These are phyloP conservation scores for Malus hybrid DNA, from an alignment of 331 rosid species.

Conservation along the genomic window DNA sequence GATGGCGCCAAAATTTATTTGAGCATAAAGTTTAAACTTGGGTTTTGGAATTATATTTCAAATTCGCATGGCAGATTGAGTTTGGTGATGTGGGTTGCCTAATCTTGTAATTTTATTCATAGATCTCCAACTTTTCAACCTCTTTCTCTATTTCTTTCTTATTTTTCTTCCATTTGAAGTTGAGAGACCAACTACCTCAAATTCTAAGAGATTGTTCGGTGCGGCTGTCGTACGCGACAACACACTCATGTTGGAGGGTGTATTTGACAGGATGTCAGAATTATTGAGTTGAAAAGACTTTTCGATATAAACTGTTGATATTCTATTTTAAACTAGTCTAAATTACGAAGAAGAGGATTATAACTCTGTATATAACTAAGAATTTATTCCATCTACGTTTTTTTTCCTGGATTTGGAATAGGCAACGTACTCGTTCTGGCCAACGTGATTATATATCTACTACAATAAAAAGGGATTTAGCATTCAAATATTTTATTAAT, in stretches of 20 bases:
- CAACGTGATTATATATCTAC: too few species aligned
- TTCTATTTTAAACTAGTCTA: background rate
- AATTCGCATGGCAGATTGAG: background rate
- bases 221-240: background rate
- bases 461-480: too few species aligned
- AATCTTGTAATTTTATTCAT: background rate
- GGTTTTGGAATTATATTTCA: background rate
- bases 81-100: conserved; percentile 15
- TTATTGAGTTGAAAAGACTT: background rate
- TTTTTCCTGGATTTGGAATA: too few species aligned
- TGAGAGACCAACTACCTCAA: background rate
- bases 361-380: background rate
- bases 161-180: background rate
- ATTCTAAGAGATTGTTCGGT: background rate
- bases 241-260: background rate
- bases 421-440: too few species aligned
- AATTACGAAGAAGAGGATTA: background rate
- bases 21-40: background rate
- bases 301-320: background rate
- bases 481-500: too few species aligned
- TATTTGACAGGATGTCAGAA: background rate
- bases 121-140: background rate
- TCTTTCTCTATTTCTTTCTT: background rate
- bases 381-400: too few species aligned
- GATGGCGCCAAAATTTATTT: background rate